Evolutionary conservation across 352 stramenopile species (phyloP).

Genomic region (Globisporangium abappressorium): DNA sequence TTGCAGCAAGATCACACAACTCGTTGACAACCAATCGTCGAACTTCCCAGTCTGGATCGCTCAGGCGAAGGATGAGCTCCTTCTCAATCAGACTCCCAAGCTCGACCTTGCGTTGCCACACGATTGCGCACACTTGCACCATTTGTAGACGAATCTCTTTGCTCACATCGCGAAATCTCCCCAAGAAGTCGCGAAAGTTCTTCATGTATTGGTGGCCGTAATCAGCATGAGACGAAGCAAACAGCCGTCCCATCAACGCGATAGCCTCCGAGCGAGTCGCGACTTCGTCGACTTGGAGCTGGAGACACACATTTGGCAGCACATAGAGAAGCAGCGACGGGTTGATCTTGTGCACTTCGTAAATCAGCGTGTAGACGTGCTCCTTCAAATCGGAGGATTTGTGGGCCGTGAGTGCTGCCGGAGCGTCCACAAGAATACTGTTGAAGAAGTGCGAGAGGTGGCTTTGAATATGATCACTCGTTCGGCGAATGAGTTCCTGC

Average conservation of each 20-base stretch:
- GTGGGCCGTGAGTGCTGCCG: conserved; percentile 20
- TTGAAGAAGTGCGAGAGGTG: conserved; percentile 81
- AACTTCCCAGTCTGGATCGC: conserved; percentile 84
- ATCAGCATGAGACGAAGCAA: conserved; percentile 69
- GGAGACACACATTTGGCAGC: conserved; percentile 81
- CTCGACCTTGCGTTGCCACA: conserved; percentile 73
- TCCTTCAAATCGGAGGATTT: conserved; percentile 66
- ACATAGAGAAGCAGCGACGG: conserved; percentile 76
- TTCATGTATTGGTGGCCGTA: conserved; percentile 79
- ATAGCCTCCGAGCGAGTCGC: conserved; percentile 76
- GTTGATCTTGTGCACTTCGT: conserved; percentile 79
- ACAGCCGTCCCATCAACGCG: conserved; percentile 72
- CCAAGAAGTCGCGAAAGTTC: conserved; percentile 83
- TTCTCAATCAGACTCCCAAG: conserved; percentile 59
- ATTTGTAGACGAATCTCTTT: conserved; percentile 87
- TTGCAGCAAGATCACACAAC: conserved; percentile 77
- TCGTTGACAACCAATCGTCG: conserved; percentile 74
- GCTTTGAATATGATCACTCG: conserved; percentile 62
- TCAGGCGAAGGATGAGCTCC: conserved; percentile 66
- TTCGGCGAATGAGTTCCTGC: conserved; percentile 69
- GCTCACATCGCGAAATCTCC: conserved; percentile 81
- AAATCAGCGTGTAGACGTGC: conserved; percentile 82
- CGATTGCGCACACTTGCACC: conserved; percentile 63
- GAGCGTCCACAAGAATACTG: conserved; percentile 64
- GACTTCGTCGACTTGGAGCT: conserved; percentile 86